A percentile compares a stretch with the other conserved stretches of the same genome.
These are phyloP conservation scores for Vicia villosa DNA, from an alignment of 306 rosid species.

Conservation along the genomic window DNA sequence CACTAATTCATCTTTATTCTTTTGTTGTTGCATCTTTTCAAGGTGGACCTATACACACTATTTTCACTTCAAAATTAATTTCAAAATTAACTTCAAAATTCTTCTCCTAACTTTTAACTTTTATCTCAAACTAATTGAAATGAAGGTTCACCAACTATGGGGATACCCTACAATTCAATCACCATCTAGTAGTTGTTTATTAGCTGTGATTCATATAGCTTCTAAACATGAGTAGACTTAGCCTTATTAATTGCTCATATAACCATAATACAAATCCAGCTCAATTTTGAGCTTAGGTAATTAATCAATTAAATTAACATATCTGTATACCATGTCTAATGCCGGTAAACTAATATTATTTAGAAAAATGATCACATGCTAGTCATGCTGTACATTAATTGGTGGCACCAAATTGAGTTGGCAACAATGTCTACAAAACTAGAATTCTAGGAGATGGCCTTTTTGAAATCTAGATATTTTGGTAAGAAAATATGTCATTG, in stretches of 20 bases:
- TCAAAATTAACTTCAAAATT: neutral
- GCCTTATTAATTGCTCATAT: constrained; percentile 18
- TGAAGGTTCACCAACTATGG: neutral
- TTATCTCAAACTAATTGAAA: neutral
- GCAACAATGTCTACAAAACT: neutral
- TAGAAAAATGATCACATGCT: constrained; percentile 18
- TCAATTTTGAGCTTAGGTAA: constrained; percentile 14
- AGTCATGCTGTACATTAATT: constrained; percentile 30
- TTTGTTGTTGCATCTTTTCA: constrained; percentile 39
- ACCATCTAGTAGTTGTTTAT: constrained; percentile 29
- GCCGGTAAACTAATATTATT: constrained; percentile 33
- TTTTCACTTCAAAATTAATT: constrained; percentile 1
- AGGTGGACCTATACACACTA: constrained; percentile 1
- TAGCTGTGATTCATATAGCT: constrained; percentile 39
- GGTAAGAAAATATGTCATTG: neutral
- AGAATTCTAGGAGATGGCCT: neutral
- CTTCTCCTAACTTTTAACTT: constrained; percentile 11
- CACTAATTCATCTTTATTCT: constrained; percentile 38
- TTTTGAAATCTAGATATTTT: neutral
- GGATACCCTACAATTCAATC: constrained; percentile 8
- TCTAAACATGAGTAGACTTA: constrained; percentile 32
- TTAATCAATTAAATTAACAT: constrained; percentile 1
- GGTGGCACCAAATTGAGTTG: constrained; percentile 13
- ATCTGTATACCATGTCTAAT: neutral
- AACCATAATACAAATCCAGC: constrained; percentile 45